Evolutionary conservation across 2,329 filamentous ascomycete genomes (phyloP).

Genomic region (Pseudogymnoascus sp.): DNA sequence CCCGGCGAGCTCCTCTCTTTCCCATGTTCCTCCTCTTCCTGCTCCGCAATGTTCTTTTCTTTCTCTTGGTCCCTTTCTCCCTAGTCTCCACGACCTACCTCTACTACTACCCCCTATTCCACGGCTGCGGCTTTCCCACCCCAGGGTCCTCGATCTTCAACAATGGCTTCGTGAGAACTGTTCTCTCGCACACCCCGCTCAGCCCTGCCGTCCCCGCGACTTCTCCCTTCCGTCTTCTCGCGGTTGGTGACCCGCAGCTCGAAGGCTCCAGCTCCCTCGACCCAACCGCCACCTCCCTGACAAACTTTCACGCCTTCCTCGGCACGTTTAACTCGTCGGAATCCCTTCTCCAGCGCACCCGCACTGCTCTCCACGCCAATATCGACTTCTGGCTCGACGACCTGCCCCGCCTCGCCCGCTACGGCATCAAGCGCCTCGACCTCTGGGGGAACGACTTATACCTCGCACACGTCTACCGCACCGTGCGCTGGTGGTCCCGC

Average conservation of each 20-base stretch:
- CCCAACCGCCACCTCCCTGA: slow-evolving; percentile 45
- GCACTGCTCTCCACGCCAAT: slow-evolving; percentile 48
- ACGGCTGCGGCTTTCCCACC: slow-evolving; percentile 70
- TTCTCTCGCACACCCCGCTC: slow-evolving; percentile 20
- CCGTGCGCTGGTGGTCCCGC: slow-evolving; percentile 71
- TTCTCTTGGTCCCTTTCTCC: slow-evolving; percentile 56
- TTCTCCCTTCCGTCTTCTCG: slow-evolving; percentile 79
- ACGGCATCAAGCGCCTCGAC: slow-evolving; percentile 72
- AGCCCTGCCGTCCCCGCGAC: slow-evolving; percentile 23
- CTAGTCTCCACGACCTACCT: slow-evolving; percentile 67
- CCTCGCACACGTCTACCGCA: slow-evolving; percentile 84
- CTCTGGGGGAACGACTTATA: slow-evolving; percentile 92
- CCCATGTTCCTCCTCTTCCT: slow-evolving; percentile 28
- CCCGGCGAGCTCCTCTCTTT: slow-evolving; percentile 5
- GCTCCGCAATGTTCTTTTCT: slow-evolving; percentile 33
- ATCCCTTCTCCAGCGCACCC: slow-evolving; percentile 44
- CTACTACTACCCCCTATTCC: slow-evolving; percentile 79
- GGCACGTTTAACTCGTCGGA: slow-evolving; percentile 31
- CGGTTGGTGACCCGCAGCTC: slow-evolving; percentile 85
- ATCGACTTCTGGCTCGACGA: slow-evolving; percentile 61
- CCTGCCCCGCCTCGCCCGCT: slow-evolving; percentile 57
- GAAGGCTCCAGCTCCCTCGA: slow-evolving; percentile 83
- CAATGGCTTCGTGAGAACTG: slow-evolving; percentile 23
- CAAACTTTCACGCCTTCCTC: slow-evolving; percentile 40
- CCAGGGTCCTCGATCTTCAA: slow-evolving; percentile 19